Base-by-base conservation (phyloP, 2,329 filamentous ascomycete genomes). In the Fusarium sp. region DNA sequence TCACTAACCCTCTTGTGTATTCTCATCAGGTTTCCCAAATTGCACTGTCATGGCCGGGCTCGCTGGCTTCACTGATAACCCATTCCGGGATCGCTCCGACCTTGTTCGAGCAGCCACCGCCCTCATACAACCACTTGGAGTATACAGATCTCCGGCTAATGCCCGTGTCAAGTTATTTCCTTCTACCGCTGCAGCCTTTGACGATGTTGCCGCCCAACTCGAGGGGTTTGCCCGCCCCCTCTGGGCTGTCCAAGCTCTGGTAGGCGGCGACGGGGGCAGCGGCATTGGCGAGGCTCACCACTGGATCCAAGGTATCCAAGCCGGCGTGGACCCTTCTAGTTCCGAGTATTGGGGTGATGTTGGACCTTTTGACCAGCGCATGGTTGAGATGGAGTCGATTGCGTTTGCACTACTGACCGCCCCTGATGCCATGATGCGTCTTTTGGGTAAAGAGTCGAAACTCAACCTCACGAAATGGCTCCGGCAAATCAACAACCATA, bases 341-440 rank as follows among this genome's bases (percentile, higher is more conserved):
- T 55, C 68, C 1, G 82, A 83, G 40, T 88, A 86, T 72, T 88
- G 86, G 86, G 86, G 85, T 0, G 75, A 79, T 7, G 80, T 88
- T 2, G 78, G 79, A 4, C 75, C 85, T 22, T 79, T 79, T 16
- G 85, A 88, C 69, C 86, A 88, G 73, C 77, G 86, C 2, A 88
- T 88, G 86, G 87, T 88, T 5, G 87, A 88, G 72, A 83, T 85
- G 72, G 86, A 88, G 69, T 84, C 85, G 17, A 82, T 88, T 7
- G 82, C 85, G 0, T 87, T 85, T 70, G 84, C 85, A 0, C 78
- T 88, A 2, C 79, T 88, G 4, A 73, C 80, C 3, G 82, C 82
- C 0, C 85, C 86, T 5, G 27, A 56, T 2, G 73, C 79, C 2
- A 57, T 44, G 4, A 65, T 78, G 66, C 79, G 79, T 16, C 66